phyloP scores from a whole-genome alignment of 768 basidiomycete genomes.

The Auriculariales sp. region DNA sequence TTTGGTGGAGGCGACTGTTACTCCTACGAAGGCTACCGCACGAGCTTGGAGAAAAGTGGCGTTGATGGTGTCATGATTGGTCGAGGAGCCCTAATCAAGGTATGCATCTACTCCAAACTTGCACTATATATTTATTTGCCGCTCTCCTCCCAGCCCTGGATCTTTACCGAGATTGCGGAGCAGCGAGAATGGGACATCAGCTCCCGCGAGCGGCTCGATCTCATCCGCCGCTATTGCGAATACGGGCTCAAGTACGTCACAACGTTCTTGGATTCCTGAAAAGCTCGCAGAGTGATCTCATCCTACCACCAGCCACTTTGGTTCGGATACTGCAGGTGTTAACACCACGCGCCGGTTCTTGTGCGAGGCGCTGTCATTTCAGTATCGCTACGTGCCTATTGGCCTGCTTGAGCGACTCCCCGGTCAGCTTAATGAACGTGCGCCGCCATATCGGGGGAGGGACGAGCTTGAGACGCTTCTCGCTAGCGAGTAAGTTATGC shows the following conservation, averaged over 20 bases:
- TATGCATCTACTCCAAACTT: constrained; percentile 15
- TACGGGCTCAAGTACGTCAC: constrained; percentile 58
- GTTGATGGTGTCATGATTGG: constrained; percentile 96
- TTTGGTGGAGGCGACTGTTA: constrained; percentile 96
- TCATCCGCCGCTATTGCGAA: constrained; percentile 72
- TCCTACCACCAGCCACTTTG: constrained; percentile 45
- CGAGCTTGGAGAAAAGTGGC: constrained; percentile 57
- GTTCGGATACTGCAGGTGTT: constrained; percentile 76
- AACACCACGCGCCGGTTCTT: constrained; percentile 87
- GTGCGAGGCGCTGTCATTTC: constrained; percentile 91
- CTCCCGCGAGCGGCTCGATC: constrained; percentile 66
- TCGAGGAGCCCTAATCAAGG: constrained; percentile 86
- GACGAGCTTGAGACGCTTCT: constrained; percentile 82
- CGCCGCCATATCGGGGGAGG: constrained; percentile 76
- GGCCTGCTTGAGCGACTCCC: constrained; percentile 79
- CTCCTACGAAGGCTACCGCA: constrained; percentile 73
- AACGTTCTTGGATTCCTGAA: background rate
- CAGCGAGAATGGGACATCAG: constrained; percentile 87
- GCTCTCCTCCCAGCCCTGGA: constrained; percentile 40
- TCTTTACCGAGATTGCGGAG: constrained; percentile 93
- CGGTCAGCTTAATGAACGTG: constrained; percentile 74
- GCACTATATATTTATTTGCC: background rate
- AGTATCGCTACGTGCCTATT: constrained; percentile 89
- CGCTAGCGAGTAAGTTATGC: too few relatives aligned
- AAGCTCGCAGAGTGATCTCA: background rate